Evolutionary conservation across 805 yeast species (phyloP).

Genomic region (Pichia ethanolica): DNA sequence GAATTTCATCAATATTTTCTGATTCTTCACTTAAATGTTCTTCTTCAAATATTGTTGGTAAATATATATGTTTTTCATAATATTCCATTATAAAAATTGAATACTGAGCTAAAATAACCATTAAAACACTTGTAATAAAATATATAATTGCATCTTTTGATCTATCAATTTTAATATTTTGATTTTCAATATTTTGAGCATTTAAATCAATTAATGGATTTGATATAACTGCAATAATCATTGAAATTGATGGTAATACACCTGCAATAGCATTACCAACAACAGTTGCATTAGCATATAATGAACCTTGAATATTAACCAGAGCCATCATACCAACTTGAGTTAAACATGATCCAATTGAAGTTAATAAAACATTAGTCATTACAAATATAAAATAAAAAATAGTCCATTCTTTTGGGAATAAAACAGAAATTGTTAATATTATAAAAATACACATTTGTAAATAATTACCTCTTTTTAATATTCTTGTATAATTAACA

Average conservation of each 20-base stretch:
- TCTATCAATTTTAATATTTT: conserved; percentile 10
- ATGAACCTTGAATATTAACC: conserved; percentile 59
- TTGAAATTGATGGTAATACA: conserved; percentile 74
- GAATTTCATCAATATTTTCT: not conserved
- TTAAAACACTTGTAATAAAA: conserved; percentile 27
- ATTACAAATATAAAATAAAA: conserved; percentile 47
- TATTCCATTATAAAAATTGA: conserved; percentile 18
- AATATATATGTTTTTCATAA: conserved; percentile 14
- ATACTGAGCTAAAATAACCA: conserved; percentile 16
- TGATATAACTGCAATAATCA: conserved; percentile 43
- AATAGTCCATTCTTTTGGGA: conserved; percentile 27
- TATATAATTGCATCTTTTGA: conserved; percentile 30
- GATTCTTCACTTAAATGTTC: not conserved
- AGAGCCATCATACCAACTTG: conserved; percentile 91
- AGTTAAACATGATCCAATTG: conserved; percentile 72
- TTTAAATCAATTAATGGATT: conserved; percentile 5
- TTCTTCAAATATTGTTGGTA: conserved; percentile 7
- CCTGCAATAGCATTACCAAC: conserved; percentile 96
- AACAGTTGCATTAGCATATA: conserved; percentile 83
- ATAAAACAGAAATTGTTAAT: conserved; percentile 45
- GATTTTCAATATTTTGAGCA: conserved; percentile 3
- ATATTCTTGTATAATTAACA: conserved; percentile 49
- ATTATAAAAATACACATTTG: conserved; percentile 51
- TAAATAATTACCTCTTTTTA: conserved; percentile 51
- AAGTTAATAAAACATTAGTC: conserved; percentile 54